Conservation (phyloP, 2,329 filamentous ascomycete species). For the Aphanocladium album region DNA sequence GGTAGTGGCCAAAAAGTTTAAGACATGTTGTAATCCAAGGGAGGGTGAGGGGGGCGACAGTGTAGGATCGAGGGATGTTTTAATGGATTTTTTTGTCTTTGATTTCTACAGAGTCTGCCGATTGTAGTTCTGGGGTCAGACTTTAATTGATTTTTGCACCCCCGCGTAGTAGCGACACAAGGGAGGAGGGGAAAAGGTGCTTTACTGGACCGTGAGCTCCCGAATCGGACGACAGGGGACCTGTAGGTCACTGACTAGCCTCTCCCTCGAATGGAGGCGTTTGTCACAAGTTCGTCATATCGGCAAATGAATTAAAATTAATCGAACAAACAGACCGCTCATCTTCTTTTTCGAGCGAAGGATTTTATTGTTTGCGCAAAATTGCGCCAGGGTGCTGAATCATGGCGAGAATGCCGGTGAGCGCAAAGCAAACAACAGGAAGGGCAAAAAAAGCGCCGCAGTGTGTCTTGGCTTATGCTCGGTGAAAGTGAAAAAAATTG, state of each 20-base stretch:
- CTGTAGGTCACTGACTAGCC: neutral
- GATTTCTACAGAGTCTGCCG: neutral
- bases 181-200: too few species aligned
- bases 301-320: neutral
- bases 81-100: conserved; percentile 1
- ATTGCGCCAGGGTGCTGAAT: neutral
- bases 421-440: neutral
- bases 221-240: neutral
- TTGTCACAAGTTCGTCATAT: neutral
- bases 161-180: neutral
- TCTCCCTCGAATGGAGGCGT: neutral
- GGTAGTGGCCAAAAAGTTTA: neutral
- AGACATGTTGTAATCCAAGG: neutral
- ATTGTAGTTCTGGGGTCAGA: neutral
- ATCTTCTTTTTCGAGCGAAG: neutral
- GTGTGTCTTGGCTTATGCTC: neutral
- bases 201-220: too few species aligned
- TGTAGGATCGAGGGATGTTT: neutral
- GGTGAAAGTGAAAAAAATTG: neutral
- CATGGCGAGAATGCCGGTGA: neutral
- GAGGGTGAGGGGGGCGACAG: neutral
- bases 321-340: neutral
- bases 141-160: conserved; percentile 1
- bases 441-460: neutral
- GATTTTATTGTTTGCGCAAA: neutral